phyloP scores from a whole-genome alignment of 1,284 basidiomycete genomes.

The Ganoderma boninense region DNA sequence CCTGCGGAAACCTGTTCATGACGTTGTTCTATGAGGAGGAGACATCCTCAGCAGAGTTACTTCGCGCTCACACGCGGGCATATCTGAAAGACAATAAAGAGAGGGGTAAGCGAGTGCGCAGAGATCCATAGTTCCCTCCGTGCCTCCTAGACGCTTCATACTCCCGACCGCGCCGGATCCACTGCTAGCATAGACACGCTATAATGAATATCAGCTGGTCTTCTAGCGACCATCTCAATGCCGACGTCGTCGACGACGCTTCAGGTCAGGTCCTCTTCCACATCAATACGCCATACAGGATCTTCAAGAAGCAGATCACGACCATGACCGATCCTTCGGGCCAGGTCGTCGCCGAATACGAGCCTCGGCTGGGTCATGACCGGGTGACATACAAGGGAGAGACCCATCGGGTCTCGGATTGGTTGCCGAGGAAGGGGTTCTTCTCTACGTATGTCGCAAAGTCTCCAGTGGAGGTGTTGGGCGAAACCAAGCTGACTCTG shows the following conservation, averaged over 20 bases:
- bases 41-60: neutral
- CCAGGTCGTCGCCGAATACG: conserved; percentile 13
- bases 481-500: neutral
- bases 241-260: conserved; percentile 5
- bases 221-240: conserved; percentile 1
- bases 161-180: neutral
- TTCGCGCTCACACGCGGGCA: neutral
- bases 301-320: conserved; percentile 1
- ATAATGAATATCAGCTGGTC: conserved; percentile 1
- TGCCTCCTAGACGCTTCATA: neutral
- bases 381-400: conserved; percentile 14
- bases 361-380: conserved; percentile 14
- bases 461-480: too few relatives aligned
- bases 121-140: neutral
- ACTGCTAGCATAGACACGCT: neutral
- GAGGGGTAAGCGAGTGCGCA: neutral
- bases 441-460: conserved; percentile 3
- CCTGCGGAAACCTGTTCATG: neutral
- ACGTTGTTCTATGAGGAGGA: neutral
- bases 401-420: conserved; percentile 14
- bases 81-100: neutral
- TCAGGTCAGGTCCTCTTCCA: conserved; percentile 8
- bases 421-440: conserved; percentile 13
- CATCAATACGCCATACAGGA: neutral
- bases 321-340: neutral